Evolutionary conservation across 2,329 filamentous ascomycete genomes (phyloP), one percentile per base, ranked within the genome.

Genomic region (Dactylellina cionopaga): DNA sequence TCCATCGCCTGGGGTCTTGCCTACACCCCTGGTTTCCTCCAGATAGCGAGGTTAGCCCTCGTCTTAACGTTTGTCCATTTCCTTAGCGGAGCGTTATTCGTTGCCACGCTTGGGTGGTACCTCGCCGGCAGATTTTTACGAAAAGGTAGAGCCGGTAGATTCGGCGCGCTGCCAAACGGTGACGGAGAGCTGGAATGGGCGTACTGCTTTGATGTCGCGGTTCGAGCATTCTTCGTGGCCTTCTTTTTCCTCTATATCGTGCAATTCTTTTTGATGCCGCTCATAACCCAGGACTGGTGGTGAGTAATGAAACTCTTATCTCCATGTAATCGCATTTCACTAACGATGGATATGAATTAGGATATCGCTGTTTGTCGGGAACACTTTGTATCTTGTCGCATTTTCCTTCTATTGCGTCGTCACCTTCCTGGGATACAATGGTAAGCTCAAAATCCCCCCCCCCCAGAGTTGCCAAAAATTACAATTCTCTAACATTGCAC

Each of bases 161-260:
- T 89, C 76, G 82, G 84, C 3, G 25, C 68, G 13, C 84, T 86
- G 59, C 83, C 84, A 5, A 6, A 81, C 2, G 83, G 82, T 9
- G 84, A 84, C 27, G 87, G 89, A 60, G 85, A 85, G 70, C 79
- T 90, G 73, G 88, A 90, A 77, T 90, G 90, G 80, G 88, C 88
- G 58, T 90, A 90, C 78, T 90, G 88, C 79, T 90, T 89, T 80
- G 88, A 90, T 81, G 88, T 87, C 76, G 78, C 83, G 0, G 90
- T 89, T 37, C 83, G 88, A 35, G 87, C 88, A 0, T 90, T 89
- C 79, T 87, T 90, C 75, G 87, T 88, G 0, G 83, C 89, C 3
- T 90, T 88, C 83, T 83, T 88, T 24, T 87, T 89, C 77, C 82
- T 90, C 58, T 77, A 77, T 37, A 86, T 89, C 49, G 80, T 89